Percentiles rank a stretch among this genome's conserved stretches.
Conservation (phyloP, 163 green algal species). For the Coccomyxa subellipsoidea region DNA sequence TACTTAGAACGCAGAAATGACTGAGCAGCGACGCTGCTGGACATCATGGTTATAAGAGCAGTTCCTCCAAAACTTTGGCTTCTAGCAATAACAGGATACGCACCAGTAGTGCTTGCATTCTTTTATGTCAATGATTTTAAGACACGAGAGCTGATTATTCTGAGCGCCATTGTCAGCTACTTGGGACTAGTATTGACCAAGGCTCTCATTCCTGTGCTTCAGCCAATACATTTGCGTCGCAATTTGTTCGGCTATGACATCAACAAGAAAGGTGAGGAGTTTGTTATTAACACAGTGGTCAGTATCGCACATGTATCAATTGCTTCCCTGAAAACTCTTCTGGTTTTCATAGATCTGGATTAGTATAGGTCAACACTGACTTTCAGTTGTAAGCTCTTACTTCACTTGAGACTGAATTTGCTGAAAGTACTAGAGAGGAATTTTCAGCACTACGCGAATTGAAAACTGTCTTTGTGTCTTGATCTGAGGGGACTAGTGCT, state of each 20-base stretch:
- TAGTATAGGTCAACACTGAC: too few species aligned
- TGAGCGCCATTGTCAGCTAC: constrained; percentile 44
- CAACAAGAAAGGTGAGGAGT: constrained; percentile 80
- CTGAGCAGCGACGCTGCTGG: background rate
- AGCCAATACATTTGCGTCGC: constrained; percentile 52
- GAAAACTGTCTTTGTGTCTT: too few species aligned
- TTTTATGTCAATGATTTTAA: background rate
- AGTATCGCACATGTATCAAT: background rate
- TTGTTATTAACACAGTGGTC: background rate
- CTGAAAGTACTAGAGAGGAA: too few species aligned
- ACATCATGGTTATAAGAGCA: background rate
- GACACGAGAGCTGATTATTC: constrained; percentile 28
- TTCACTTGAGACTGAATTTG: too few species aligned
- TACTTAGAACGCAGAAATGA: background rate
- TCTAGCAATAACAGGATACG: background rate
- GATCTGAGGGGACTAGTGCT: too few species aligned
- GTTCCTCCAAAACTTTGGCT: background rate
- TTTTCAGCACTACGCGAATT: too few species aligned
- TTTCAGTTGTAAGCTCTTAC: too few species aligned
- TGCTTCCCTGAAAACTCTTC: background rate
- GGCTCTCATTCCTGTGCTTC: constrained; percentile 63
- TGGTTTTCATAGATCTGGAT: background rate
- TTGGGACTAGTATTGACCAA: constrained; percentile 55
- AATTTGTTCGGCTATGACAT: constrained; percentile 92
- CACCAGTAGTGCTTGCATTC: background rate